A percentile compares a stretch with the other conserved stretches of the same genome.
These are phyloP conservation scores for Purpureocillium lavendulum DNA, from an alignment of 2,329 filamentous ascomycete species.

Conservation along the genomic window DNA sequence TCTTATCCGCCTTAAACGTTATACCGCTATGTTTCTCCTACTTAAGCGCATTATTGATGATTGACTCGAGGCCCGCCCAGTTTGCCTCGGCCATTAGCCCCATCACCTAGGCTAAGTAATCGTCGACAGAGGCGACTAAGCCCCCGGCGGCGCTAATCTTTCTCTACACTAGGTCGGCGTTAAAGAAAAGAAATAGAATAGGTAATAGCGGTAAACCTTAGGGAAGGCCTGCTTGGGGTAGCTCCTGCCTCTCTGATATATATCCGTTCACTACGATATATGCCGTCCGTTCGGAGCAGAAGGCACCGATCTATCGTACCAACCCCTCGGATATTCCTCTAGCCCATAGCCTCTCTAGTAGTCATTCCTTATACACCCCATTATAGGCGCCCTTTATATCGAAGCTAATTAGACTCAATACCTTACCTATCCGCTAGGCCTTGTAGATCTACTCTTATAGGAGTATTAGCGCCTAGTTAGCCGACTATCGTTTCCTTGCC, in stretches of 20 bases:
- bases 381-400: constrained; percentile 33
- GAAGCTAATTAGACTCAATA: constrained; percentile 26
- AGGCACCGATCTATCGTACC: constrained; percentile 12
- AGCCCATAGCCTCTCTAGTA: constrained; percentile 10
- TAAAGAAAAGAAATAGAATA: constrained; percentile 25
- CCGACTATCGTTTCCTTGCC: background rate
- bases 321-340: constrained; percentile 12
- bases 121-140: constrained; percentile 7
- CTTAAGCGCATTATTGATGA: constrained; percentile 12
- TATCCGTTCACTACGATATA: constrained; percentile 13
- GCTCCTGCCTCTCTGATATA: constrained; percentile 12
- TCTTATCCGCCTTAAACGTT: constrained; percentile 16
- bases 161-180: constrained; percentile 1
- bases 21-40: constrained; percentile 15
- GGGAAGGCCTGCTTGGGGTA: too few relatives aligned
- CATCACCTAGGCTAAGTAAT: constrained; percentile 8
- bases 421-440: constrained; percentile 8
- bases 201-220: constrained; percentile 25
- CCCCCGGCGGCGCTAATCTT: background rate
- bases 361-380: constrained; percentile 24
- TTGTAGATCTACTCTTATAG: too few relatives aligned
- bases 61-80: too few relatives aligned
- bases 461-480: background rate
- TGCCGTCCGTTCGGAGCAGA: constrained; percentile 14
- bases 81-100: constrained; percentile 3